Base-by-base conservation (phyloP, 2,329 filamentous ascomycete species). In the Penicillium digitatum region DNA sequence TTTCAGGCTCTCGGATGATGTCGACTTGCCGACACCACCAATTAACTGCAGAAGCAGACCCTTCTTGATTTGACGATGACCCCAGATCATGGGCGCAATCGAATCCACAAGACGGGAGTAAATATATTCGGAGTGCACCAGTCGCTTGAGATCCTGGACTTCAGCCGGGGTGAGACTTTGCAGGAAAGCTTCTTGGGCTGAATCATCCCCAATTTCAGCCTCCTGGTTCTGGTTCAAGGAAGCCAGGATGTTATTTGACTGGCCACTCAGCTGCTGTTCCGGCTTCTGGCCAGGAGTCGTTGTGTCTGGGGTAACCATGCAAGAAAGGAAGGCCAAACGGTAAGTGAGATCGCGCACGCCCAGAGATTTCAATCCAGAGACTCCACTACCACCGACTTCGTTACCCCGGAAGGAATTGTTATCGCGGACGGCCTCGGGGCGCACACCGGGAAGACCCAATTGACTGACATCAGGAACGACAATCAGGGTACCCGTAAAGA, bases 401-500 rank as follows among this genome's bases (percentile, higher is more conserved):
- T 84, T 86, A 53, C 86, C 87, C 56, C 91, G 85, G 47, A 85
- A 83, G 63, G 87, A 87, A 47, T 85, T 83, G 58, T 89, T 90
- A 67, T 97, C 93, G 57, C 93, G 85, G 35, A 93, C 84, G 20
- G 92, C 89, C 57, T 91, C 90, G 16, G 90, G 88, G 53, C 88
- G 82, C 24, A 91, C 81, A 45, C 94, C 94, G 2, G 94, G 94
- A 29, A 97, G 84, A 37, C 92, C 88, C 54, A 99, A 84, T 72
- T 97, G 94, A 69, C 91, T 96, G 57, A 99, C 90, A 72, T 99
- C 94, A 0, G 94, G 94, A 32, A 99, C 91, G 18, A 99, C 94
- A 57, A 99, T 97, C 61, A 97, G 77, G 5, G 92, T 92, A 61
- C 94, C 94, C 0, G 93, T 97, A 73, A 99, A 99, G 67, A 99